A percentile compares a stretch with the other conserved stretches of the same genome.
Evolutionary conservation across 202 grass and related monocot species (phyloP).

Genomic region (Saccharum hybrid): DNA sequence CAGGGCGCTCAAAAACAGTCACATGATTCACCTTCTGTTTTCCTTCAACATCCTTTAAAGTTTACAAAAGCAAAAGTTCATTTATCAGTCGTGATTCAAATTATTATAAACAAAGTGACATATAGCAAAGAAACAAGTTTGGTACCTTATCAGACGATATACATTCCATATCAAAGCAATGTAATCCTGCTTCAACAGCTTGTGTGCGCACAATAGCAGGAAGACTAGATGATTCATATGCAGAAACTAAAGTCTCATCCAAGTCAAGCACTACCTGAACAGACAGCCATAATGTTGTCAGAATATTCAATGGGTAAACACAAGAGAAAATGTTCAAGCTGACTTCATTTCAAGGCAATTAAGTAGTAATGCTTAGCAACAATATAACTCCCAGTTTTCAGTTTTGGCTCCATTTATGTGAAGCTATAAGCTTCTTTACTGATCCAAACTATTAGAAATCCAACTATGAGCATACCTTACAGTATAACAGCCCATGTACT

Average conservation of each 20-base stretch:
- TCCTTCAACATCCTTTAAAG: constrained; percentile 78
- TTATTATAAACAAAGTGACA: constrained; percentile 29
- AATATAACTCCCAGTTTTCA: constrained; percentile 27
- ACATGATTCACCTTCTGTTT: constrained; percentile 94
- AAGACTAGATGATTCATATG: constrained; percentile 90
- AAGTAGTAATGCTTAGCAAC: constrained; percentile 5
- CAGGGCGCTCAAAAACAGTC: constrained; percentile 98
- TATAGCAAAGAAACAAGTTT: constrained; percentile 9
- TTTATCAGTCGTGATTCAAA: constrained; percentile 42
- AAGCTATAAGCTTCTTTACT: constrained; percentile 4
- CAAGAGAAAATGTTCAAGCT: constrained; percentile 15
- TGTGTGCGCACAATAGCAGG: constrained; percentile 74
- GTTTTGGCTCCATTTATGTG: constrained; percentile 23
- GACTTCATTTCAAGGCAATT: constrained; percentile 20
- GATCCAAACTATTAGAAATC: neutral
- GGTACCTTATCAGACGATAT: constrained; percentile 81
- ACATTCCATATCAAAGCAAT: constrained; percentile 97
- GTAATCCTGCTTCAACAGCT: constrained; percentile 88
- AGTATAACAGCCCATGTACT: neutral
- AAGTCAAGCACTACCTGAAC: constrained; percentile 94
- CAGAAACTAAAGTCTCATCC: constrained; percentile 98
- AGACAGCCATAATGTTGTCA: constrained; percentile 41
- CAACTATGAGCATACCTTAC: neutral
- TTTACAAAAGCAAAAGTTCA: constrained; percentile 25
- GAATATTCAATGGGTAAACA: constrained; percentile 24